These are phyloP conservation scores for Macrolepiota fuliginosa DNA, from an alignment of 768 basidiomycete species.

Conservation along the genomic window DNA sequence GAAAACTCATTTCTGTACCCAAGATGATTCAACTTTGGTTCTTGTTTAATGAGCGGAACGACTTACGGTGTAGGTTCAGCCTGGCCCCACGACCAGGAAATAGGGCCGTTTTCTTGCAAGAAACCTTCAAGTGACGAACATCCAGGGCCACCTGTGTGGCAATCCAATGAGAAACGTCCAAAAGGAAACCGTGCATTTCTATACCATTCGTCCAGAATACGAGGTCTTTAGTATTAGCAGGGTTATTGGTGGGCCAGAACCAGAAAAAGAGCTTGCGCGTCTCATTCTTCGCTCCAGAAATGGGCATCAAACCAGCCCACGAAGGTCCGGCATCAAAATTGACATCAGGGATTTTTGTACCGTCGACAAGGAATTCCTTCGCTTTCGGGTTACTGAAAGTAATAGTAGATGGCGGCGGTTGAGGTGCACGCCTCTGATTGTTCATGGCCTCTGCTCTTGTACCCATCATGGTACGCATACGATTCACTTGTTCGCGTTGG, in stretches of 20 bases:
- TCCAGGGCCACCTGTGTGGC: conserved; percentile 75
- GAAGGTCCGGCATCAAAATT: conserved; percentile 74
- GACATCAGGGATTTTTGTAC: conserved; percentile 61
- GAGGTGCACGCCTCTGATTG: conserved; percentile 9
- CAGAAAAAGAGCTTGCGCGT: conserved; percentile 81
- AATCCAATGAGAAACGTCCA: conserved; percentile 20
- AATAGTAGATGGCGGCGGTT: conserved; percentile 32
- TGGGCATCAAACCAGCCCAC: conserved; percentile 74
- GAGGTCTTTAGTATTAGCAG: conserved; percentile 68
- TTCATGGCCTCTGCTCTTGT: conserved; percentile 15
- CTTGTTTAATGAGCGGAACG: neutral
- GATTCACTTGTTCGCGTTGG: conserved; percentile 43
- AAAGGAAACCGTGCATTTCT: conserved; percentile 35
- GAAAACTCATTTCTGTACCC: conserved; percentile 52
- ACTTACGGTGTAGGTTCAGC: conserved; percentile 50
- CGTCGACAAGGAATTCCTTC: conserved; percentile 63
- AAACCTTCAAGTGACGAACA: conserved; percentile 73
- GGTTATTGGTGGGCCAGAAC: conserved; percentile 78
- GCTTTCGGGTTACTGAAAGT: conserved; percentile 65
- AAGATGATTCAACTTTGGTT: neutral
- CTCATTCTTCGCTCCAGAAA: conserved; percentile 57
- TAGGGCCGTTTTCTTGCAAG: conserved; percentile 77
- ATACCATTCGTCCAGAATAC: conserved; percentile 65
- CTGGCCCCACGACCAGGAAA: conserved; percentile 63
- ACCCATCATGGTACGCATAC: conserved; percentile 36